Conservation (phyloP, 495 filamentous ascomycete genomes). For the Aspergillus leporis region DNA sequence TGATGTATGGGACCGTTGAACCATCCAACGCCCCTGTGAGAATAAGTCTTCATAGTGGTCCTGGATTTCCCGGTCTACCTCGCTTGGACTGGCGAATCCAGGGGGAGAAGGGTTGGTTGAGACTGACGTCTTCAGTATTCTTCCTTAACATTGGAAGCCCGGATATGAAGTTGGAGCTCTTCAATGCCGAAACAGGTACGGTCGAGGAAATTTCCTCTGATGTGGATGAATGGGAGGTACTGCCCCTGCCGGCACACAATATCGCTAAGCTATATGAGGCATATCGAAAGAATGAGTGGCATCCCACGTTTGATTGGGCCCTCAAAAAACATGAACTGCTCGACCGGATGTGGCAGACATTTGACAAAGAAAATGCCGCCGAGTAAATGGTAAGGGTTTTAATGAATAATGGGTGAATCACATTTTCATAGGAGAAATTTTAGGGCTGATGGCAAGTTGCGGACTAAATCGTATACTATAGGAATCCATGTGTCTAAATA, state of each 20-base stretch:
- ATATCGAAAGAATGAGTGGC: slow-evolving; percentile 9
- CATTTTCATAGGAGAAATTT: too few relatives aligned
- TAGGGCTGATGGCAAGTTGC: too few relatives aligned
- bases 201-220: not conserved
- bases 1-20: not conserved
- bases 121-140: slow-evolving; percentile 2
- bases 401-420: too few relatives aligned
- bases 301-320: slow-evolving; percentile 9
- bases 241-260: slow-evolving; percentile 8
- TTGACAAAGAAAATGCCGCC: slow-evolving; percentile 2
- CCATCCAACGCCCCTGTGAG: slow-evolving; percentile 2
- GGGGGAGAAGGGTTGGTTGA: slow-evolving; percentile 5
- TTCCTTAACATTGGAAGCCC: slow-evolving; percentile 8
- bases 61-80: slow-evolving; percentile 5
- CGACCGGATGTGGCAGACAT: slow-evolving; percentile 6
- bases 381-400: too few relatives aligned
- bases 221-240: slow-evolving; percentile 3
- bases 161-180: slow-evolving; percentile 4
- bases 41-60: not conserved
- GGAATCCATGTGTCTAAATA: too few relatives aligned
- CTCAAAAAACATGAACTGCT: slow-evolving; percentile 4
- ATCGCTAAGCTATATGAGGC: slow-evolving; percentile 7
- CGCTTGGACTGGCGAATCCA: slow-evolving; percentile 11
- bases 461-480: too few relatives aligned
- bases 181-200: not conserved